Evolutionary conservation across 2,329 filamentous ascomycete genomes (phyloP).

Genomic region (Fusarium subtropicale): DNA sequence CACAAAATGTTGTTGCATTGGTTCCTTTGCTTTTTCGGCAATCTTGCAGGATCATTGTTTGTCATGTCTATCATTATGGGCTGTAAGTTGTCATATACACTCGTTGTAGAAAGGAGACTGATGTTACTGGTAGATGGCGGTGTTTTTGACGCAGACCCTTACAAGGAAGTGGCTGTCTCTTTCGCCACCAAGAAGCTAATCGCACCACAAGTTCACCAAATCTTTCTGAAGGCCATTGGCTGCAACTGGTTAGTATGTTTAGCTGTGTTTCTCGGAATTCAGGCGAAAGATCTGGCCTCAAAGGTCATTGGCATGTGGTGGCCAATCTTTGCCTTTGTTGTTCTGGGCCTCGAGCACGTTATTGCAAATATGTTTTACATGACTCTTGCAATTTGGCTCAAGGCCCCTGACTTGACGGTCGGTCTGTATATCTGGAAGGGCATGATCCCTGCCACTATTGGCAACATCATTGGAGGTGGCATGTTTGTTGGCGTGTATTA

Average conservation of each 20-base stretch:
- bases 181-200: constrained; percentile 63
- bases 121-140: constrained; percentile 52
- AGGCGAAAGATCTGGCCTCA: constrained; percentile 62
- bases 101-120: not conserved
- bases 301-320: constrained; percentile 69
- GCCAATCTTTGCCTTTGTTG: constrained; percentile 66
- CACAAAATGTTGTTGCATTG: constrained; percentile 51
- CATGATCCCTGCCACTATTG: constrained; percentile 63
- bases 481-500: constrained; percentile 61
- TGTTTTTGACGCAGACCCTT: constrained; percentile 58
- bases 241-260: constrained; percentile 70
- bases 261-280: constrained; percentile 61
- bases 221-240: constrained; percentile 66
- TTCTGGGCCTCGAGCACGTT: constrained; percentile 66
- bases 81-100: constrained; percentile 16
- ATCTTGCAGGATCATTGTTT: constrained; percentile 61
- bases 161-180: constrained; percentile 56
- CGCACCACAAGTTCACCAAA: constrained; percentile 61
- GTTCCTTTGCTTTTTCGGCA: constrained; percentile 61
- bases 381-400: constrained; percentile 63
- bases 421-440: constrained; percentile 68
- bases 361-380: constrained; percentile 68
- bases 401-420: constrained; percentile 57
- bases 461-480: constrained; percentile 65
- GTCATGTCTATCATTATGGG: constrained; percentile 61